These are phyloP conservation scores for Fragaria iinumae DNA, from an alignment of 306 rosid species.

Conservation along the genomic window DNA sequence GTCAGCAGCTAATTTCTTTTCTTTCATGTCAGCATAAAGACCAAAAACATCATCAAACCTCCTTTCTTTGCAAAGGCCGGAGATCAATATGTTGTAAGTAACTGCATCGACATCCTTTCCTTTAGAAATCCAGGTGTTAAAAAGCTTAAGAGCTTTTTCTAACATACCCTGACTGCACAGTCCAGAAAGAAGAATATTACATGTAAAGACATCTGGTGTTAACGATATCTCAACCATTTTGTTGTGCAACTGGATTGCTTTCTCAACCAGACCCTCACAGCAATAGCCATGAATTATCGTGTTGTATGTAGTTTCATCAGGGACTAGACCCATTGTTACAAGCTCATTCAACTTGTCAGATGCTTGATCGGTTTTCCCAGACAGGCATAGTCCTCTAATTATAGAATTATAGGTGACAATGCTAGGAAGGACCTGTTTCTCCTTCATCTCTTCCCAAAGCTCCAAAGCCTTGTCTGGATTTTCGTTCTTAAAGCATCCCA, in stretches of 20 bases:
- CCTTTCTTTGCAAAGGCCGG: constrained; percentile 69
- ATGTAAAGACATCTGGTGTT: constrained; percentile 64
- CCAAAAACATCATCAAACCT: constrained; percentile 60
- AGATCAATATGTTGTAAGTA: constrained; percentile 79
- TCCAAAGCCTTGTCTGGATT: constrained; percentile 49
- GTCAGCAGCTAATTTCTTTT: constrained; percentile 59
- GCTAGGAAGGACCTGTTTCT: constrained; percentile 60
- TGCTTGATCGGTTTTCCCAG: constrained; percentile 66
- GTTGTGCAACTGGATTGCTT: constrained; percentile 83
- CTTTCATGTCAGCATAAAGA: constrained; percentile 68
- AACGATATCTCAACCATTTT: constrained; percentile 63
- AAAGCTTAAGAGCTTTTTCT: constrained; percentile 74
- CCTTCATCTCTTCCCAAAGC: constrained; percentile 82
- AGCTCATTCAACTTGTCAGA: constrained; percentile 72
- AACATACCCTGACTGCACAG: constrained; percentile 68
- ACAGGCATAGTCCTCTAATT: constrained; percentile 68
- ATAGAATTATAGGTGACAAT: constrained; percentile 64
- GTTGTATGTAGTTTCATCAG: constrained; percentile 72
- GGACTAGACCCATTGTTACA: constrained; percentile 58
- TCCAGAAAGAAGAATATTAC: constrained; percentile 80
- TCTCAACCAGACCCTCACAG: constrained; percentile 65
- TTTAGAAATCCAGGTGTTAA: constrained; percentile 61
- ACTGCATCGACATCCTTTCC: constrained; percentile 60
- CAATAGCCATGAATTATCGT: constrained; percentile 78
- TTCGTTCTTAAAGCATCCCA: constrained; percentile 71